Percentiles rank a stretch among this genome's conserved stretches.
Evolutionary conservation across 2,329 filamentous ascomycete genomes (phyloP).

Genomic region (Colletotrichum theobromicola): DNA sequence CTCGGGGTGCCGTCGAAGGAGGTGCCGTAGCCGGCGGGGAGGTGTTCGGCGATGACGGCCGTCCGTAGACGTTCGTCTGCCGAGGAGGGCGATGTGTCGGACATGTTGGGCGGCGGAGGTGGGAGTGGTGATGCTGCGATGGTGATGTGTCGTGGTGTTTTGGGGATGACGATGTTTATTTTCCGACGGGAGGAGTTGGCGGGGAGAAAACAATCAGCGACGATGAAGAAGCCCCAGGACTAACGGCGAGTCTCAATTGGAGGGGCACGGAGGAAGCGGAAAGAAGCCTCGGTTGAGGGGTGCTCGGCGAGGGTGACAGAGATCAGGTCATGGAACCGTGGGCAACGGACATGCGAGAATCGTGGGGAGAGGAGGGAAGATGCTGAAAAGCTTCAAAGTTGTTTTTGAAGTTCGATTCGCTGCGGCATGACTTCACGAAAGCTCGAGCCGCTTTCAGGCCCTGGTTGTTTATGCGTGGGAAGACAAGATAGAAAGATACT

Average conservation of each 20-base stretch:
- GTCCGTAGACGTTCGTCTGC: slow-evolving; percentile 12
- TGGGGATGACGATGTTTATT: background rate
- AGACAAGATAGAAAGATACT: background rate
- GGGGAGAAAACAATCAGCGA: background rate
- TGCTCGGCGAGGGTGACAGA: background rate
- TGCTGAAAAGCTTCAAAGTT: slow-evolving; percentile 11
- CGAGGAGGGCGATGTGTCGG: slow-evolving; percentile 11
- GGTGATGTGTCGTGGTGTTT: background rate
- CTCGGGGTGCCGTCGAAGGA: slow-evolving; percentile 22
- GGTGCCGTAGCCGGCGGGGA: slow-evolving; percentile 22
- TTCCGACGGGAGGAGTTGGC: background rate
- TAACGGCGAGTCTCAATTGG: background rate
- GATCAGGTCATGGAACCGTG: background rate
- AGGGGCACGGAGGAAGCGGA: background rate
- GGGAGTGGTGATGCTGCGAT: background rate
- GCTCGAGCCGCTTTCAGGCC: slow-evolving; percentile 19
- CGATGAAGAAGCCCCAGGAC: background rate
- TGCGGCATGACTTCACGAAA: slow-evolving; percentile 13
- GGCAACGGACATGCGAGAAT: background rate
- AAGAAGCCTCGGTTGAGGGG: background rate
- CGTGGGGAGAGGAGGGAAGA: background rate
- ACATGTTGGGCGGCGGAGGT: background rate
- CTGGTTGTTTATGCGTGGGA: background rate
- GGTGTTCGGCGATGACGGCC: slow-evolving; percentile 21
- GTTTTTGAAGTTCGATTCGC: background rate